Evolutionary conservation across 1,284 basidiomycete species (phyloP), one percentile per base, ranked within the genome.

Genomic region (Stereum hirsutum): DNA sequence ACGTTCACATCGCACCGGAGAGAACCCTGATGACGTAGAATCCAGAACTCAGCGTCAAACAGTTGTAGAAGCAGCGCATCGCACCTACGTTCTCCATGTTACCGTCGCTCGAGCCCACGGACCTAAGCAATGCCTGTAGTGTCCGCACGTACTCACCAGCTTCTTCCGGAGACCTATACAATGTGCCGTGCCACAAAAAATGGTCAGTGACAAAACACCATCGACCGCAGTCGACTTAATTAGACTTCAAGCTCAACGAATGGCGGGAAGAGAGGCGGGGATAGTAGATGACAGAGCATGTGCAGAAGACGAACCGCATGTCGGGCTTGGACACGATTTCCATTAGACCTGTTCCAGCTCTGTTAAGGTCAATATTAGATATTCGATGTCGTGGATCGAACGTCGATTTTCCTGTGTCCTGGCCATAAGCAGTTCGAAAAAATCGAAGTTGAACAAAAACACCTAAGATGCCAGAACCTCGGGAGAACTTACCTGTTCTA

Each of bases 291-390:
- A n/a, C n/a, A n/a, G n/a, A n/a, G n/a, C n/a, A n/a, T n/a, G 25
- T 40, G 8, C 12, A 27, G 30, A 17, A 50, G 27, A 56, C 69
- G 39, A 31, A 89, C 85, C 84, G 69, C 68, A 99, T 80, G 59
- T 98, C 92, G 1, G 96, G 92, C 46, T 89, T 81, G 1, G 93
- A 95, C 10, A 99, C 93, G 50, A 99, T 96, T 63, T 99, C 95
- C 77, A 99, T 87, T 36, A 99, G 71, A 0, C 86, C 89, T 1
- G 79, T 77, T 1, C 95, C 94, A 0, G 92, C 89, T 54, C 96
- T 71, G 57, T 96, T 98, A 46, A 97, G 73, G 62, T 99, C 94
- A 40, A 99, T 81, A 19, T 76, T 68, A 0, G 84, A 79, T 5
- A 69, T 60, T 12, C 66, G 70, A 12, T 72, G 72, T 11, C 69